Evolutionary conservation across 2,329 filamentous ascomycete genomes (phyloP).

Genomic region (Ophiosphaerella narmari): DNA sequence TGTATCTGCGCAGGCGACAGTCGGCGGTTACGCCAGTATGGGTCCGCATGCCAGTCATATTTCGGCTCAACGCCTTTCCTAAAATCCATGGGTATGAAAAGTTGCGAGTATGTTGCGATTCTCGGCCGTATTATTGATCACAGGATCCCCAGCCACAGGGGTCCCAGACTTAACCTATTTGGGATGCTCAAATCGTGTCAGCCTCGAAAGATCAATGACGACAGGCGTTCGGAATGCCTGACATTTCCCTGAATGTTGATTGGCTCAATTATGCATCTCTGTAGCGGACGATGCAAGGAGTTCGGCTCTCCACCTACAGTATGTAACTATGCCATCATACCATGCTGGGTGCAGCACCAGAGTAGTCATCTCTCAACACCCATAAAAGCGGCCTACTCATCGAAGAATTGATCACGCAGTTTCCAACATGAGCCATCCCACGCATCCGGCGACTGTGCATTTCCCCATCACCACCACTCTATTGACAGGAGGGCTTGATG

Average conservation of each 20-base stretch:
- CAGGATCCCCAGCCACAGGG: slow-evolving; percentile 6
- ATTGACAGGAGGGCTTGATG: slow-evolving; percentile 50
- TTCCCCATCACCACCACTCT: slow-evolving; percentile 54
- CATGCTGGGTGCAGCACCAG: no score
- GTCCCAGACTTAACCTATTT: slow-evolving; percentile 4
- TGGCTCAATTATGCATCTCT: no score
- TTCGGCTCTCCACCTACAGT: no score
- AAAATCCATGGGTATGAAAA: slow-evolving; percentile 8
- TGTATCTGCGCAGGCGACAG: slow-evolving; percentile 48
- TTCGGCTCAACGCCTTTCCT: slow-evolving; percentile 25
- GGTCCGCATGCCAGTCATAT: slow-evolving; percentile 43
- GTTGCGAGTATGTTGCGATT: slow-evolving; percentile 2
- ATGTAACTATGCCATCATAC: no score
- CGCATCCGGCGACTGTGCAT: slow-evolving; percentile 54
- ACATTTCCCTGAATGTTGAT: no score
- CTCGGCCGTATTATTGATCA: background rate
- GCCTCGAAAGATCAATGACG: no score
- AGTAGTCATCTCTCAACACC: background rate
- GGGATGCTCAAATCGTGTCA: background rate
- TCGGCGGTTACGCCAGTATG: slow-evolving; percentile 46
- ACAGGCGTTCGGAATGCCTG: no score
- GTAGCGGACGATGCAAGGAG: no score
- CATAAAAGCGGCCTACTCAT: background rate
- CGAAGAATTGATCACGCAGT: slow-evolving; percentile 5
- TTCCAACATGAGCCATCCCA: slow-evolving; percentile 44